These are phyloP conservation scores for Scheffersomyces coipomensis DNA, from an alignment of 805 yeast species.

Conservation along the genomic window DNA sequence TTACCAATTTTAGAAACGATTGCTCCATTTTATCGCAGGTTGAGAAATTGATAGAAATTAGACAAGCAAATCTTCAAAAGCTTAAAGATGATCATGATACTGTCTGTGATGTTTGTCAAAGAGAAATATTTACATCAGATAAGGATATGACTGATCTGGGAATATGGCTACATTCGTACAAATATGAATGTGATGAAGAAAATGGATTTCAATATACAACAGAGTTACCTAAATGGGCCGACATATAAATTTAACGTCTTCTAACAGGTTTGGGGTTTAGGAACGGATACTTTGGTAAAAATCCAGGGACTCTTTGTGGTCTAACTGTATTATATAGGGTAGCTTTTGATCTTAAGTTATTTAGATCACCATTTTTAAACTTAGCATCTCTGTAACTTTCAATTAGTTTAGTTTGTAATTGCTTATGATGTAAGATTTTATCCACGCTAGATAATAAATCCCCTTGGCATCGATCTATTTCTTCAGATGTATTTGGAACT, in stretches of 20 bases:
- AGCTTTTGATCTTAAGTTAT: slow-evolving; percentile 1
- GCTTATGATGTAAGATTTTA: too few relatives aligned
- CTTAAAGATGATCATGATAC: slow-evolving; percentile 21
- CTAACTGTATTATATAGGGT: slow-evolving; percentile 10
- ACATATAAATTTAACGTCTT: slow-evolving; percentile 11
- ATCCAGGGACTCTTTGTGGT: slow-evolving; percentile 13
- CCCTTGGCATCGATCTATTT: slow-evolving; percentile 5
- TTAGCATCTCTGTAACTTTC: too few relatives aligned
- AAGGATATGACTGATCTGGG: slow-evolving; percentile 24
- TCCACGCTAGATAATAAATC: too few relatives aligned
- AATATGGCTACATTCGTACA: slow-evolving; percentile 50
- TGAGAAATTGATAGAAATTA: slow-evolving; percentile 19
- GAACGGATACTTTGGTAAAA: slow-evolving; percentile 24
- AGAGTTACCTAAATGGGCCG: slow-evolving; percentile 47
- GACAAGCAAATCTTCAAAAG: slow-evolving; percentile 20
- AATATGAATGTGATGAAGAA: slow-evolving; percentile 26
- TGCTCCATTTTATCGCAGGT: slow-evolving; percentile 9
- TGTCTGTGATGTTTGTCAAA: slow-evolving; percentile 33
- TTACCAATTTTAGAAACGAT: slow-evolving; percentile 13
- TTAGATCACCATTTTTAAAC: too few relatives aligned
- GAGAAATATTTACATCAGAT: slow-evolving; percentile 25
- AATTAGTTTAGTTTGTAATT: too few relatives aligned
- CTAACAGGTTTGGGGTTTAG: slow-evolving; percentile 1
- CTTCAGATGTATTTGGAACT: slow-evolving; percentile 19
- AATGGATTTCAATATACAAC: slow-evolving; percentile 39